phyloP scores from a whole-genome alignment of 139 green algal genomes.

The Yamagishiella unicocca region DNA sequence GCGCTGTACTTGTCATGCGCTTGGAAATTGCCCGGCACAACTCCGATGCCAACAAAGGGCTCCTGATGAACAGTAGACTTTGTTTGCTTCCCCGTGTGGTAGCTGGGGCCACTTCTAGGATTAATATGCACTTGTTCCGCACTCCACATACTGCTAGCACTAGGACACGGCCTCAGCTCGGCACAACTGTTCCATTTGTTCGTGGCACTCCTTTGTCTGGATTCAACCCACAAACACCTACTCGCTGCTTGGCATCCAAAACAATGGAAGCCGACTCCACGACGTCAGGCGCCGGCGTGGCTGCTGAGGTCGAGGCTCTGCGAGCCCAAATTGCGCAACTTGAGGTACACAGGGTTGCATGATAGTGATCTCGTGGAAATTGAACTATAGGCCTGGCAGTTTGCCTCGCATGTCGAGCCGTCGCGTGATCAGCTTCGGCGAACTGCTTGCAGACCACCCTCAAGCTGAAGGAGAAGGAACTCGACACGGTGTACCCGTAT shows the following conservation, averaged over 20 bases:
- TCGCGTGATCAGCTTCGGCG: neutral
- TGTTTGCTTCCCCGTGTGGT: neutral
- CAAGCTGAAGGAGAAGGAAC: constrained; percentile 59
- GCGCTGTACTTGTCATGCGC: too few species aligned
- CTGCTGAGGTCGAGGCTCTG: constrained; percentile 57
- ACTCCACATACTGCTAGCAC: constrained; percentile 10
- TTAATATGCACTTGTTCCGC: constrained; percentile 28
- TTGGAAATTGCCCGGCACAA: neutral
- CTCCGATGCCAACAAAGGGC: neutral
- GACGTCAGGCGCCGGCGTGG: neutral
- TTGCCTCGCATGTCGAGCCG: neutral
- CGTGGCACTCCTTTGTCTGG: neutral
- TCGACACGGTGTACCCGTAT: constrained; percentile 66
- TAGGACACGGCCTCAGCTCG: neutral
- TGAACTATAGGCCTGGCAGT: neutral
- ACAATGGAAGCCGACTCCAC: neutral
- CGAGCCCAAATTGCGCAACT: constrained; percentile 54
- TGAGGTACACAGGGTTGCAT: constrained; percentile 23
- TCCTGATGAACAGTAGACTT: neutral
- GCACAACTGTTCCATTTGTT: constrained; percentile 8
- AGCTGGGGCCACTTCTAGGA: constrained; percentile 19
- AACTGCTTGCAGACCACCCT: constrained; percentile 45
- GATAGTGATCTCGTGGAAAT: neutral
- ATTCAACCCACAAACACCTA: neutral
- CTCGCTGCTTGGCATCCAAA: neutral